Conservation (phyloP, 2,329 filamentous ascomycete species). For the Diaporthe sp. region DNA sequence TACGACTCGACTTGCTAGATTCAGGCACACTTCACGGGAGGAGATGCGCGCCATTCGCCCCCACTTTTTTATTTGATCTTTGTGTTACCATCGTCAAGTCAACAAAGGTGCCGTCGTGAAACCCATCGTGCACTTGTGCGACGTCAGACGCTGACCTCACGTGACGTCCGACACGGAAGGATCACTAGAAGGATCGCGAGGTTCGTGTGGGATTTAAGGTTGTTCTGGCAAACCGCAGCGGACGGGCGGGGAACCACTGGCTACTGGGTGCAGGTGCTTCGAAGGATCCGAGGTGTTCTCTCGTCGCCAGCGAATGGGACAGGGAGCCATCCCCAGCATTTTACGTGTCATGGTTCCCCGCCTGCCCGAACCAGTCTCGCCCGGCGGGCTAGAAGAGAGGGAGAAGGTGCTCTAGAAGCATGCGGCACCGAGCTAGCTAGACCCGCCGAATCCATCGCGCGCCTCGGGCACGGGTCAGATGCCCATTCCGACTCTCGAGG, state of each 20-base stretch:
- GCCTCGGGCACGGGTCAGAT: background rate
- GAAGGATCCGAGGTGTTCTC: background rate
- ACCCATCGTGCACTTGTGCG: background rate
- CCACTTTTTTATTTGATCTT: background rate
- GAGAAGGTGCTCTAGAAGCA: constrained; percentile 18
- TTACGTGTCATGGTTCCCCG: background rate
- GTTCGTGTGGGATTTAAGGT: constrained; percentile 18
- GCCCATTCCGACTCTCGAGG: background rate
- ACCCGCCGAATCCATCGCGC: background rate
- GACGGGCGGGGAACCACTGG: background rate
- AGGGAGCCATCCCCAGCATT: background rate
- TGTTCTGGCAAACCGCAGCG: background rate
- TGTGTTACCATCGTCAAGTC: background rate
- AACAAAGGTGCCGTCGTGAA: background rate
- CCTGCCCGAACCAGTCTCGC: constrained; percentile 2
- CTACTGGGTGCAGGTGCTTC: background rate
- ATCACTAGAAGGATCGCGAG: background rate
- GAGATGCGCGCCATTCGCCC: background rate
- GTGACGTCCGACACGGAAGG: constrained; percentile 4
- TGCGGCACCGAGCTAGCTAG: background rate
- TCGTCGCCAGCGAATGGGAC: background rate
- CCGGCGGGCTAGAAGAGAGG: background rate
- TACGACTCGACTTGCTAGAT: background rate
- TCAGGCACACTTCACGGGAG: too few species aligned
- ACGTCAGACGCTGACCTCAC: constrained; percentile 22